Evolutionary conservation across 768 basidiomycete genomes (phyloP).

Genomic region (Fistulinella prunicolor): DNA sequence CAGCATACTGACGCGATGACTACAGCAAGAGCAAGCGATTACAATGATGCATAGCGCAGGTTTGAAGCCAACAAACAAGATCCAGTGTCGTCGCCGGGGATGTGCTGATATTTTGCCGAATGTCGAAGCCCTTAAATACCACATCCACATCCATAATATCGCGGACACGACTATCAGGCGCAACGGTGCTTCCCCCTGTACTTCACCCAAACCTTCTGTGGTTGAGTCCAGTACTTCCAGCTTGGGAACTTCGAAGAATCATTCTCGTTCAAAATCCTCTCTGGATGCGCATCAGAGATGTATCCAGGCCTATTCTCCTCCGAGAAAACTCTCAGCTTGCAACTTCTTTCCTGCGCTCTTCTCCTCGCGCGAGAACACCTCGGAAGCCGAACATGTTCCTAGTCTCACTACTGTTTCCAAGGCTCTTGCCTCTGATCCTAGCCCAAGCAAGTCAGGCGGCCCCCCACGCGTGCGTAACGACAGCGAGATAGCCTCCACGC

Average conservation of each 20-base stretch:
- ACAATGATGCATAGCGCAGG: conserved; percentile 27
- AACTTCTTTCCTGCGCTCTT: conserved; percentile 15
- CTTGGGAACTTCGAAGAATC: conserved; percentile 4
- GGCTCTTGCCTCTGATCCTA: conserved; percentile 3
- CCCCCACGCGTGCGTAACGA: not conserved
- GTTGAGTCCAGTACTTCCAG: not conserved
- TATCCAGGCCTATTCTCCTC: not conserved
- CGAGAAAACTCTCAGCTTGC: conserved; percentile 18
- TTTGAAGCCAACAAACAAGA: conserved; percentile 27
- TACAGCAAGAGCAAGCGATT: conserved; percentile 25
- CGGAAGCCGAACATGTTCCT: conserved; percentile 1
- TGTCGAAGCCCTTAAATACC: conserved; percentile 47
- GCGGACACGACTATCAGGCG: conserved; percentile 26
- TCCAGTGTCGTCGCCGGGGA: conserved; percentile 44
- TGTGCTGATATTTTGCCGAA: conserved; percentile 43
- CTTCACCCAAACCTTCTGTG: not conserved
- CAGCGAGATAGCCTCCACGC: not conserved
- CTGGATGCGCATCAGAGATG: not conserved
- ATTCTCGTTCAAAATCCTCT: conserved; percentile 20
- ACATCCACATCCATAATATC: conserved; percentile 57
- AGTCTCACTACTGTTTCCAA: conserved; percentile 15
- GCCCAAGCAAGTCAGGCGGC: not conserved
- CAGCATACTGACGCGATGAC: not conserved
- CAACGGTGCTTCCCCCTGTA: not conserved
- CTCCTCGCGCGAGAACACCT: conserved; percentile 7